Evolutionary conservation across 768 basidiomycete species (phyloP), one percentile per base, ranked within the genome.

Genomic region (Lactifluus hygrophoroides): DNA sequence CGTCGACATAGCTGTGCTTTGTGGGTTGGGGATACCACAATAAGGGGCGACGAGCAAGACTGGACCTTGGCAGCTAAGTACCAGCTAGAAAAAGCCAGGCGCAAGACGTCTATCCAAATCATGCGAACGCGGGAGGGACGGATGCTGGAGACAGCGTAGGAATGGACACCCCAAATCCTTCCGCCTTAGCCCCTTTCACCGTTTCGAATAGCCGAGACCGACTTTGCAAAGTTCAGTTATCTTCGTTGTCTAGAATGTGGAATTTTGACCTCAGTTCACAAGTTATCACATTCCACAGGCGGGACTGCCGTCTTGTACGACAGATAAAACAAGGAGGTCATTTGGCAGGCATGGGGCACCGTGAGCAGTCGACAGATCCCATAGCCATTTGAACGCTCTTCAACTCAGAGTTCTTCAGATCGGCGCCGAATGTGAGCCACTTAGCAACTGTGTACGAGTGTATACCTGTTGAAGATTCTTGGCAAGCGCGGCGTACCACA

Each of bases 61-160:
- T 21, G 9, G 19, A 2, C 14, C 4, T 14, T 35, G 84, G 30
- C 83, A 83, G 23, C 85, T 86, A 43, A 89, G 76, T 71, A 87
- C 85, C 60, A 87, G 80, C 14, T 32, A 10, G 30, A 23, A 17
- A 21, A 8, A 13, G 9, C 14, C 13, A n/a, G 46, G 55, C 47
- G 55, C 19, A 49, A 35, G 46, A 42, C 13, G 10, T 10, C 19
- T 21, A 21, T 34, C 55, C 38, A 40, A 23, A 38, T 56, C 54
- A 56, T 42, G 55, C 5, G 47, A 21, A 45, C 16, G 47, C 46
- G 38, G 37, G 28, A 40, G 44, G 42, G 47, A 49, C 35, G 14
- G 35, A 35, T 35, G 35, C 10, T 5, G 37, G 34, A 27, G 54
- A 47, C 47, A 27, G 27, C 17, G 38, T 34, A 32, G 47, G 47